Evolutionary conservation across 257 asterid species (phyloP), one percentile per base, ranked within the genome.

Genomic region (Ajuga chamaepitys): DNA sequence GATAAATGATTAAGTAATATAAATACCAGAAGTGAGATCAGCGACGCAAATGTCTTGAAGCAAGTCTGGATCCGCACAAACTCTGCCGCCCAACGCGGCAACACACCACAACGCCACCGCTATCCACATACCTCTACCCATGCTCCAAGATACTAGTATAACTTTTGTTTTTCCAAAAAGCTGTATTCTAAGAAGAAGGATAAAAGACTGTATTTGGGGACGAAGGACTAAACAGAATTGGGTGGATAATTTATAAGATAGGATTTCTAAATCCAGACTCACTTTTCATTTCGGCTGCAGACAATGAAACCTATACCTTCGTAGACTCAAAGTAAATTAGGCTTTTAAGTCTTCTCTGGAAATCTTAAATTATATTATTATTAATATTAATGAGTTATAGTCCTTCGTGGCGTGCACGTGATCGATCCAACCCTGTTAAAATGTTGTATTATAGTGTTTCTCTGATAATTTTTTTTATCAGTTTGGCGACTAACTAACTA

Each of bases 31-130:
- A 42, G 65, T 59, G 52, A 80, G 86, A 76, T 85, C 92, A 72
- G 92, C 92, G 66, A 82, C 92, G 61, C 92, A 85, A 20, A 82
- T 30, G 61, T 82, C 88, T 70, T 85, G 92, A 76, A 85, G 88
- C 77, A 64, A 9, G 17, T 85, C 92, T 10, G 88, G 85, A 76
- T 85, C 92, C 0, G 82, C 85, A 30, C 28, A 74, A 69, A 62
- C 78, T 22, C 9, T 50, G 64, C 16, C 64, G 57, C 61, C 25
- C 25, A 73, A 34, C 58, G 70, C 40, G 22, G 48, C 18, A 1
- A 53, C 21, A 50, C 37, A 57, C 35, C 53, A 46, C 0, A 34
- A 30, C 34, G 47, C 38, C 4, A 53, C 14, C 69, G 47, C 58
- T 3, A 16, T 52, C n/a, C 42, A 53, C 22, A 60, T 20, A 40